These are phyloP conservation scores for Hortiboletus campestris DNA, from an alignment of 768 basidiomycete genomes.

Conservation along the genomic window DNA sequence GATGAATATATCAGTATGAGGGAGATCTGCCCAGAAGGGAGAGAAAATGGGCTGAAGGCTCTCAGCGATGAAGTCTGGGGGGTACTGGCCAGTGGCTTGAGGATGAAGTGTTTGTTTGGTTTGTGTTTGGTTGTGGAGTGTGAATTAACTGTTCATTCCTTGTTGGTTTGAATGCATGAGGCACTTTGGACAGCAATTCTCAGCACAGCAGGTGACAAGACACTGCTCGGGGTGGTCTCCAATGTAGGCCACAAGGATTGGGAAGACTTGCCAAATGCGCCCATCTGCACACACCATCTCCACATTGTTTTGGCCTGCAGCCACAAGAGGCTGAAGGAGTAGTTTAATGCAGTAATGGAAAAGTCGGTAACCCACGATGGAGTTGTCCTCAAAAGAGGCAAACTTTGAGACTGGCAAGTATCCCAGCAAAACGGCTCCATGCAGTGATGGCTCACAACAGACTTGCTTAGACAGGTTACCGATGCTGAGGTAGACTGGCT, in stretches of 20 bases:
- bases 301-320: neutral
- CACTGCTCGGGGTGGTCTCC: slow-evolving; percentile 1
- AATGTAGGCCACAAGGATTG: neutral
- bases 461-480: neutral
- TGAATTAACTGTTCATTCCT: neutral
- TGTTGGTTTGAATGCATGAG: neutral
- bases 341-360: slow-evolving; percentile 8
- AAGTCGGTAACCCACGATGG: neutral
- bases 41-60: neutral
- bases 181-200: neutral
- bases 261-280: neutral
- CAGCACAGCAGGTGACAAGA: neutral
- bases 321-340: neutral
- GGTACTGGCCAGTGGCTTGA: neutral
- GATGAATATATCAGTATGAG: neutral
- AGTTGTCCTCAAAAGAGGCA: neutral
- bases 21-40: slow-evolving; percentile 1
- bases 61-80: neutral
- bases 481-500: slow-evolving; percentile 5
- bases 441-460: no score
- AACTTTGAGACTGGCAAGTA: slow-evolving; percentile 3
- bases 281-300: slow-evolving; percentile 8
- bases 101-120: neutral
- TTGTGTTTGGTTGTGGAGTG: neutral
- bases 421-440: neutral